These are phyloP conservation scores for Quercus variabilis DNA, from an alignment of 306 rosid genomes.

Conservation along the genomic window DNA sequence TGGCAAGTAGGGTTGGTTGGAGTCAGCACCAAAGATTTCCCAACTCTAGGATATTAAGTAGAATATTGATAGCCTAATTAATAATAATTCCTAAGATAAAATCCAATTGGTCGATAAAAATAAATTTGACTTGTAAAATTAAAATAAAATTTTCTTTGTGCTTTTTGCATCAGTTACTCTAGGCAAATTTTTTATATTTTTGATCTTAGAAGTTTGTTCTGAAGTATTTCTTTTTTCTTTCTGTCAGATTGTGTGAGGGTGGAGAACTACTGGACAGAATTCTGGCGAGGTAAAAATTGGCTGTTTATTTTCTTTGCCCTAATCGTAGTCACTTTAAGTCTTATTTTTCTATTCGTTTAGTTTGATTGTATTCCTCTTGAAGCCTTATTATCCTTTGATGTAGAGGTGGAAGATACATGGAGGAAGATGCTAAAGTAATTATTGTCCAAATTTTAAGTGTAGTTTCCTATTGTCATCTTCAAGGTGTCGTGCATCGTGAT, in stretches of 20 bases:
- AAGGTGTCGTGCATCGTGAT: conserved; percentile 96
- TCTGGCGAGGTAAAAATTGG: conserved; percentile 68
- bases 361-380: conserved; percentile 19
- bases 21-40: too few relatives aligned
- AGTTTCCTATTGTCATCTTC: conserved; percentile 85
- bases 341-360: conserved; percentile 18
- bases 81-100: too few relatives aligned
- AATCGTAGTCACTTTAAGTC: conserved; percentile 2
- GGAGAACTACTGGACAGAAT: conserved; percentile 96
- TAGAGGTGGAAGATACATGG: conserved; percentile 96
- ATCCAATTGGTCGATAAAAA: too few relatives aligned
- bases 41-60: too few relatives aligned
- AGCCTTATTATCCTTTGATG: conserved; percentile 12
- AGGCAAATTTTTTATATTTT: conserved; percentile 2
- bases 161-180: too few relatives aligned
- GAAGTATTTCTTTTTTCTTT: conserved; percentile 17
- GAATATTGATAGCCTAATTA: too few relatives aligned
- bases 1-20: too few relatives aligned
- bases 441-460: conserved; percentile 80
- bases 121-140: too few relatives aligned
- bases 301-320: conserved; percentile 21
- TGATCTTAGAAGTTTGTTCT: conserved; percentile 20
- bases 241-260: conserved; percentile 86
- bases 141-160: too few relatives aligned
- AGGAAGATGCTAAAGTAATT: conserved; percentile 87